phyloP scores from a whole-genome alignment of 1,139 yeast species.

The Diutina scorzettiae region DNA sequence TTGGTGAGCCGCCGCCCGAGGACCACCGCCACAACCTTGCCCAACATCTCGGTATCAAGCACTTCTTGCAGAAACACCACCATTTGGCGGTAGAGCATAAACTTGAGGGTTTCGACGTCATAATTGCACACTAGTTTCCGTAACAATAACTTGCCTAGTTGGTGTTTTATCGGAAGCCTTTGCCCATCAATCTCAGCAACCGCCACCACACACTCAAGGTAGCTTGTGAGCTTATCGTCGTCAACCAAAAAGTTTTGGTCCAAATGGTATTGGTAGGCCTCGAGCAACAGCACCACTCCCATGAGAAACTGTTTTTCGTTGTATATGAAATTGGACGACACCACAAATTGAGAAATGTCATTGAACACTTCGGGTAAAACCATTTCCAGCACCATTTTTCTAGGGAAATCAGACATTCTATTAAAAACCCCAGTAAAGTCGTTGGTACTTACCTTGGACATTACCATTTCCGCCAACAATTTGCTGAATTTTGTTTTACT shows the following conservation, averaged over 20 bases:
- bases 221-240: background rate
- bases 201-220: background rate
- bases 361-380: constrained; percentile 26
- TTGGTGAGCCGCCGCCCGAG: constrained; percentile 18
- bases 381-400: constrained; percentile 20
- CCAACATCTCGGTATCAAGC: constrained; percentile 19
- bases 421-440: background rate
- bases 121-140: constrained; percentile 12
- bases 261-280: background rate
- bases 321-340: constrained; percentile 23
- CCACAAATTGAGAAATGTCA: constrained; percentile 20
- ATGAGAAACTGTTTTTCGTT: constrained; percentile 23
- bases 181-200: constrained; percentile 1
- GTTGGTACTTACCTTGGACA: background rate
- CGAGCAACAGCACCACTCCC: constrained; percentile 9
- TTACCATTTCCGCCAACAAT: background rate
- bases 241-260: background rate
- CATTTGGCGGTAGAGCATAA: constrained; percentile 33
- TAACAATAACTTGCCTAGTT: constrained; percentile 20
- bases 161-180: constrained; percentile 6
- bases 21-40: constrained; percentile 20
- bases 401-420: background rate
- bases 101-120: constrained; percentile 16
- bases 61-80: constrained; percentile 23
- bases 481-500: background rate